Evolutionary conservation across 345 rosid genomes (phyloP).

Genomic region (Rhodamnia argentea): DNA sequence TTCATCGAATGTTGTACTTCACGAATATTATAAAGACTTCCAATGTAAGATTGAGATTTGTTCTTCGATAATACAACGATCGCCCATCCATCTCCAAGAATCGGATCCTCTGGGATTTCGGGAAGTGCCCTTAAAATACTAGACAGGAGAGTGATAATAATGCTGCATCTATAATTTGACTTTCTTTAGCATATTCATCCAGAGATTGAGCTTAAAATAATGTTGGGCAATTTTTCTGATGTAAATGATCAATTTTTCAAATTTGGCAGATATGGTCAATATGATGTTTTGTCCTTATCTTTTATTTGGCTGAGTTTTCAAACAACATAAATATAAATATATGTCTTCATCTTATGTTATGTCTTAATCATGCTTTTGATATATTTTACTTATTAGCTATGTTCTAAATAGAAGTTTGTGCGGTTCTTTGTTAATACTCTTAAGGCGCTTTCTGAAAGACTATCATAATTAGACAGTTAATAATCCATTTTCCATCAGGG

Average conservation of each 20-base stretch:
- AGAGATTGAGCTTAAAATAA: background rate
- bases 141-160: background rate
- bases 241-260: background rate
- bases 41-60: background rate
- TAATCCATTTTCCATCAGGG: background rate
- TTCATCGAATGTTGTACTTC: background rate
- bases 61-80: background rate
- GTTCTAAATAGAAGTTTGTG: background rate
- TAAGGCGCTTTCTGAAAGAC: background rate
- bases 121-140: background rate
- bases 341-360: too few relatives aligned
- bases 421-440: background rate
- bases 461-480: background rate
- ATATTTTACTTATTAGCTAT: background rate
- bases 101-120: background rate
- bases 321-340: too few relatives aligned
- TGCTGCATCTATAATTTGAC: background rate
- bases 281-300: background rate
- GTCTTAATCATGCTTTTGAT: too few relatives aligned
- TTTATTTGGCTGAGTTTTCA: background rate
- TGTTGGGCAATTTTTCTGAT: background rate
- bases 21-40: background rate
- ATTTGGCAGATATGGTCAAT: background rate
- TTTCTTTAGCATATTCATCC: background rate
- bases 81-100: background rate